Base-by-base conservation (phyloP, 2,329 filamentous ascomycete genomes). In the Xylaria multiplex region DNA sequence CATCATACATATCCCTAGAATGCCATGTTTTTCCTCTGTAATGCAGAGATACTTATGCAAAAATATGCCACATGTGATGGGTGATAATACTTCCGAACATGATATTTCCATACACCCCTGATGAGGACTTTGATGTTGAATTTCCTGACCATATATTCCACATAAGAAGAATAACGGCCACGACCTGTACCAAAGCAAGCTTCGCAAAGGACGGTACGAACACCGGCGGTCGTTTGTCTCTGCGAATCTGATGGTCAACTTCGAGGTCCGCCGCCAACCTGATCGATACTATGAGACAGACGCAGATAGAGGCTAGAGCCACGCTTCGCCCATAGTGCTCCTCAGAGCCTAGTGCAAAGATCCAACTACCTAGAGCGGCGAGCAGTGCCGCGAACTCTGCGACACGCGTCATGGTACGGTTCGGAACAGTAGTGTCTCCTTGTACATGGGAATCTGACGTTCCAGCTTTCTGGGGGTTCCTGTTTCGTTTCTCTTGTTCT, bases 31-130 rank as follows among this genome's bases (percentile, higher is more conserved):
- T 13, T 11, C 27, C 27, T 52, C 22, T 32, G 30, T 37, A 6
- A 22, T 37, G 22, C 19, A 48, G 13, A 37, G 35, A 22, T 19
- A 19, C 32, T 57, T 68, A 76, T 24, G 64, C 59, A 53, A 77
- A 74, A 6, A 74, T 69, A 63, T 77, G 76, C 74, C 72, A 74
- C 56, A 74, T 66, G 35, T 77, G 76, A 66, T 77, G 76, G 57
- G 70, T 65, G 19, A 77, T 74, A 58, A 70, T 71, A 27, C 66
- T 66, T 11, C 74, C 71, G 45, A 77, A 74, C 24, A 77, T 64
- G 9, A 65, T 69, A 59, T 72, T 77, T 52, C 76, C 76, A 54
- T 73, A 74, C 14, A 59, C 64, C 32, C 70, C 70, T 32, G 67
- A 72, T 24, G 69, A 67, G 24, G 64, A 61, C 27, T 3, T 27